These are phyloP conservation scores for Sphaerobolus stellatus DNA, from an alignment of 1,284 basidiomycete species.

Conservation along the genomic window DNA sequence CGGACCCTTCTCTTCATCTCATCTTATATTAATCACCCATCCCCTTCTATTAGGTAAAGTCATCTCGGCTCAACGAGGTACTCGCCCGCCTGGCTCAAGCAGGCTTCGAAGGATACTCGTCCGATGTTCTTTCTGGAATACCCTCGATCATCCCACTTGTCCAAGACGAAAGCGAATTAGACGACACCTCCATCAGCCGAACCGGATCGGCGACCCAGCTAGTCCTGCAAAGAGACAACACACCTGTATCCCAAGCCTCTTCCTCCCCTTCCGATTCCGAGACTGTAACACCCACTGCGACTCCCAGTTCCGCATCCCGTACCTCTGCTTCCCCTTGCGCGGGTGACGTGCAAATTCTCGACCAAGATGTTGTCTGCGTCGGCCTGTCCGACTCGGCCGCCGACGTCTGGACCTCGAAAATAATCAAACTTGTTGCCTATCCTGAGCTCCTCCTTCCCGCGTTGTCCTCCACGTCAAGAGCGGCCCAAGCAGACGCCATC, in stretches of 20 bases:
- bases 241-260: conserved; percentile 32
- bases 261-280: conserved; percentile 39
- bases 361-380: conserved; percentile 36
- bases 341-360: conserved; percentile 20
- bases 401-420: conserved; percentile 70
- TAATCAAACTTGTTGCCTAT: conserved; percentile 70
- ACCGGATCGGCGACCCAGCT: neutral
- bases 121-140: conserved; percentile 29
- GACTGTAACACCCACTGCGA: conserved; percentile 1
- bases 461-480: conserved; percentile 4
- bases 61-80: conserved; percentile 59
- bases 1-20: conserved; percentile 23
- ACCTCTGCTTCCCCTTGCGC: neutral
- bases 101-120: conserved; percentile 69
- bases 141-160: conserved; percentile 39
- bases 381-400: conserved; percentile 54
- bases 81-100: conserved; percentile 54
- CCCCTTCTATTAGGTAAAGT: conserved; percentile 54
- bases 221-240: neutral
- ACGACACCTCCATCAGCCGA: neutral
- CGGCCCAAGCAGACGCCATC: neutral
- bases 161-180: neutral
- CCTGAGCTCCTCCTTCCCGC: conserved; percentile 58
- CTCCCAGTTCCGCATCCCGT: conserved; percentile 26
- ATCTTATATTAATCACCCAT: neutral